phyloP scores from a whole-genome alignment of 1,139 yeast species.

The Groenewaldozyma auringiensis region DNA sequence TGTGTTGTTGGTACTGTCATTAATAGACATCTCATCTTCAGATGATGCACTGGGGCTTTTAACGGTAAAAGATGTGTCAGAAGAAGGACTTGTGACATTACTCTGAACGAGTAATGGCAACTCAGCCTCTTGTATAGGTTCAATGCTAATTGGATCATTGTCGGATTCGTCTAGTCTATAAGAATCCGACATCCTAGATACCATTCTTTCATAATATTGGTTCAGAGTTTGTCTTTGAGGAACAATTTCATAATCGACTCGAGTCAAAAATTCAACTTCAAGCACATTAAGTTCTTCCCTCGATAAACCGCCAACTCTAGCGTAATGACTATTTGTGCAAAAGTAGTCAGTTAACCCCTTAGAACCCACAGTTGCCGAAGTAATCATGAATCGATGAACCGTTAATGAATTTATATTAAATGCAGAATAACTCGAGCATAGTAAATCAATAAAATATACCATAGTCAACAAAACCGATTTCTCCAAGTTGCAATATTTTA shows the following conservation, averaged over 20 bases:
- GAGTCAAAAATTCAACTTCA: slow-evolving; percentile 76
- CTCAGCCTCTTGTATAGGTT: neutral
- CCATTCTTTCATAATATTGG: slow-evolving; percentile 32
- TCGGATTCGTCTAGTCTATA: neutral
- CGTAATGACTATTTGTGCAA: slow-evolving; percentile 88
- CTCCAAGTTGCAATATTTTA: slow-evolving; percentile 79
- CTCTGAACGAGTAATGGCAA: neutral
- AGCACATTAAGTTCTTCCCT: slow-evolving; percentile 75
- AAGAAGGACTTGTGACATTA: no score
- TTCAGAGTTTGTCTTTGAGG: slow-evolving; percentile 39
- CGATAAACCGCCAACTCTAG: slow-evolving; percentile 93
- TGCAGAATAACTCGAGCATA: slow-evolving; percentile 68
- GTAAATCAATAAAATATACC: slow-evolving; percentile 79
- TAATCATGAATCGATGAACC: slow-evolving; percentile 81
- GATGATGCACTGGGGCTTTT: neutral
- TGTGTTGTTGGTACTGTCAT: slow-evolving; percentile 2
- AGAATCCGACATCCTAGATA: slow-evolving; percentile 16
- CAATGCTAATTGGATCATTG: neutral
- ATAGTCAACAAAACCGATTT: slow-evolving; percentile 73
- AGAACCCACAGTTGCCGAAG: slow-evolving; percentile 86
- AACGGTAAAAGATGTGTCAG: neutral
- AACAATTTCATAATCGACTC: slow-evolving; percentile 71
- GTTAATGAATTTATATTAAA: slow-evolving; percentile 87
- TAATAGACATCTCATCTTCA: neutral
- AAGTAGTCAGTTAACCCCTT: slow-evolving; percentile 92